Base-by-base conservation (phyloP, 2,329 filamentous ascomycete genomes). In the Mycosphaerella sp. region DNA sequence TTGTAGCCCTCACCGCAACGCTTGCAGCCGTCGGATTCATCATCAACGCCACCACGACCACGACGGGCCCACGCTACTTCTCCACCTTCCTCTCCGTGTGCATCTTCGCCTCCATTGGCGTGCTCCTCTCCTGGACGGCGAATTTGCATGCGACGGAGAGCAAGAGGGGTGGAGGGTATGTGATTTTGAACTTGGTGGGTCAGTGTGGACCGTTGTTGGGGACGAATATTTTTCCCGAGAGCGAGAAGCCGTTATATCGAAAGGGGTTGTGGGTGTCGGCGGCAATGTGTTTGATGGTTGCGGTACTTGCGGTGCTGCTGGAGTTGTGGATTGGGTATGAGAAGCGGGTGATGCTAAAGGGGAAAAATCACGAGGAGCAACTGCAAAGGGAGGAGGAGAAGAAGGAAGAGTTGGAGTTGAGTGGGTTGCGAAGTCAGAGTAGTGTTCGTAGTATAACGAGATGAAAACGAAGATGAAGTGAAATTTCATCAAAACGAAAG, bases 141-240 rank as follows among this genome's bases (percentile, higher is more conserved):
- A 74, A 72, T 54, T 69, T 68, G 21, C 67, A 73, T 45, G 62
- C 61, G 2, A 71, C 67, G 8, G 70, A 72, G 58, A 69, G 65
- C 17, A 72, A 69, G 57, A 59, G 70, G 4, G 68, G 68, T 0
- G 70, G 70, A 1, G 70, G 66, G 1, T 69, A 67, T 41, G 63
- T 65, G 6, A 69, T 75, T 31, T 58, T 75, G 31, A 66, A 65
- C n/a, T 72, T 68, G 1, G 60, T 73, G 8, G 73, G 73, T 1
- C 89, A 95, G 71, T 85, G 84, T 58, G 89, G 89, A 0, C 89
- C 89, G 1, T 70, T 81, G 2, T 63, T 80, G 0, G 78, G 78
- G 1, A 53, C 83, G 2, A 78, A 82, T 45, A 62, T 86, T 7
- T 87, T 85, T 59, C 83, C 83, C 0, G 63, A 68, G 11, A 65